Evolutionary conservation across 2,329 filamentous ascomycete species (phyloP).

Genomic region (Alternaria sp.): DNA sequence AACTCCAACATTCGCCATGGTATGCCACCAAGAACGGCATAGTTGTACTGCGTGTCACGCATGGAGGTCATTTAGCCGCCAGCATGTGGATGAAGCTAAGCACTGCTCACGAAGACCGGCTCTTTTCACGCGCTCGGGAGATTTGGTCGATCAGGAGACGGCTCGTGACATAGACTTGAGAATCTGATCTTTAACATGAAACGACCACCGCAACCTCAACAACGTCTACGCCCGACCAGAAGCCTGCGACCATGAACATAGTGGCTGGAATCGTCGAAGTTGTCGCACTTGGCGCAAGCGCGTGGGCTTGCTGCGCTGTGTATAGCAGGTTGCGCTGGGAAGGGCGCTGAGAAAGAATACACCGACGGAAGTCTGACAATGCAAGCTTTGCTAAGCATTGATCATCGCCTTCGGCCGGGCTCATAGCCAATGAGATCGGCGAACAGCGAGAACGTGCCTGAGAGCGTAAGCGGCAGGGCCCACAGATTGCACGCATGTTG

Average conservation of each 20-base stretch:
- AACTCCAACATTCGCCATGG: background rate
- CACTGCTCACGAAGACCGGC: background rate
- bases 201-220: background rate
- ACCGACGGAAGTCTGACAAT: background rate
- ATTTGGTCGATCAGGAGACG: background rate
- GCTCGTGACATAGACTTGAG: background rate
- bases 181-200: background rate
- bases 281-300: background rate
- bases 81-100: background rate
- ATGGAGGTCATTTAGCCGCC: too few relatives aligned
- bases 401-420: background rate
- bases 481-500: background rate
- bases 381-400: background rate
- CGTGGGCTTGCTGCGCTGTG: background rate
- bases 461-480: background rate
- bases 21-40: background rate
- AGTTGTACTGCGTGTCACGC: background rate
- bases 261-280: accelerated
- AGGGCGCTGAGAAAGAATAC: background rate
- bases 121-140: background rate
- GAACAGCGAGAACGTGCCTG: background rate
- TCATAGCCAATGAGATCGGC: background rate
- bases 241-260: background rate
- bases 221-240: background rate
- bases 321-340: background rate